Evolutionary conservation across 257 asterid genomes (phyloP).

Genomic region (Verbena officinalis): DNA sequence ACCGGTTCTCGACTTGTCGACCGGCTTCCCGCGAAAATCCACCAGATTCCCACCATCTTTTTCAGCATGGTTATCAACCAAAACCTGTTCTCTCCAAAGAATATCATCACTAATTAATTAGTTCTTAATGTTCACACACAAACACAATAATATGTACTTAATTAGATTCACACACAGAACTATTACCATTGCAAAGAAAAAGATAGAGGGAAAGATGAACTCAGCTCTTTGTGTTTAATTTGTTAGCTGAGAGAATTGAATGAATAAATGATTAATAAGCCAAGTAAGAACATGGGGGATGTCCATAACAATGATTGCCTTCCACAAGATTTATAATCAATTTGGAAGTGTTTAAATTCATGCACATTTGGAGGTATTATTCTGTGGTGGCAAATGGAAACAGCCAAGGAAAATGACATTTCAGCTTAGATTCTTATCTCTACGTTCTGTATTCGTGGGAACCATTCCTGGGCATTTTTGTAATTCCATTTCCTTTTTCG

Average conservation of each 20-base stretch:
- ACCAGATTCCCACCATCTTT: constrained; percentile 47
- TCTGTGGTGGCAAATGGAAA: constrained; percentile 46
- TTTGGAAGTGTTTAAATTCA: constrained; percentile 14
- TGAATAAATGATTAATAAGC: constrained; percentile 25
- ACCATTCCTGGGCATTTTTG: neutral
- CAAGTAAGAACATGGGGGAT: constrained; percentile 11
- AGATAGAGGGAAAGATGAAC: constrained; percentile 14
- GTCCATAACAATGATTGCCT: constrained; percentile 3
- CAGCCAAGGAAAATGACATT: constrained; percentile 38
- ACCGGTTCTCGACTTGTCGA: constrained; percentile 72
- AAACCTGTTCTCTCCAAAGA: constrained; percentile 48
- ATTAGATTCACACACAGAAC: constrained; percentile 6
- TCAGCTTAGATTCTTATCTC: constrained; percentile 38
- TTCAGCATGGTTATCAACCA: constrained; percentile 46
- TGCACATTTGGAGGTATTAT: constrained; percentile 40
- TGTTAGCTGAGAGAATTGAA: neutral
- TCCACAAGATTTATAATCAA: constrained; percentile 25
- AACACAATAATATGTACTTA: neutral
- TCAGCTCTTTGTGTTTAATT: neutral
- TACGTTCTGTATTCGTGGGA: neutral
- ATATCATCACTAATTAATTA: neutral
- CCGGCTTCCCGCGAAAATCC: constrained; percentile 72
- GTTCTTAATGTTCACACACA: neutral
- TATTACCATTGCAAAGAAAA: constrained; percentile 37
- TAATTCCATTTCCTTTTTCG: neutral